A percentile compares a stretch with the other conserved stretches of the same genome.
These are phyloP conservation scores for Chlorophyllum brunneum DNA, from an alignment of 768 basidiomycete genomes.

Conservation along the genomic window DNA sequence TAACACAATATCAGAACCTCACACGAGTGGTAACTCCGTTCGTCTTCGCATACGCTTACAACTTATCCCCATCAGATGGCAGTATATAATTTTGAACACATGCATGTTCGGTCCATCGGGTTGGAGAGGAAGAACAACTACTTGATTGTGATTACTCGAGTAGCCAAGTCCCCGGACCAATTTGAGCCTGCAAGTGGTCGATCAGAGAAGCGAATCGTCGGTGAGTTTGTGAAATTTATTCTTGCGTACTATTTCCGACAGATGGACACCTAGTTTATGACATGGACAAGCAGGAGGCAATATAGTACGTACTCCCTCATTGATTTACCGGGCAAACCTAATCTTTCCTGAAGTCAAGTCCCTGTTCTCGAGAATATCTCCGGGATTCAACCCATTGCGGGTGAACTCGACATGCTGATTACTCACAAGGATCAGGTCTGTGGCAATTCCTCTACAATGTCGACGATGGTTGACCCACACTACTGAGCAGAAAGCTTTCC, in stretches of 20 bases:
- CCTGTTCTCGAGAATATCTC: slow-evolving; percentile 10
- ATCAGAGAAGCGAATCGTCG: slow-evolving; percentile 7
- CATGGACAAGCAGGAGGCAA: slow-evolving; percentile 4
- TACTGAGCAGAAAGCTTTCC: slow-evolving; percentile 2
- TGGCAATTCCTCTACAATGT: not conserved
- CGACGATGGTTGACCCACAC: not conserved
- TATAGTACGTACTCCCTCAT: not conserved
- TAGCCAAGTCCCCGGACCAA: slow-evolving; percentile 9
- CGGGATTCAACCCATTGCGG: not conserved
- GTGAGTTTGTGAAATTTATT: not conserved
- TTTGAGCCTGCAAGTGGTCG: slow-evolving; percentile 6
- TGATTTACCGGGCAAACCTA: not conserved
- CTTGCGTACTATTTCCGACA: too few species aligned
- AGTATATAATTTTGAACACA: slow-evolving; percentile 1
- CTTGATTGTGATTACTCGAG: slow-evolving; percentile 2
- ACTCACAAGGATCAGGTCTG: slow-evolving; percentile 10
- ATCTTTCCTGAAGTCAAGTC: not conserved
- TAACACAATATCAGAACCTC: not conserved
- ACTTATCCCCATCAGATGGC: not conserved
- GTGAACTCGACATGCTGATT: slow-evolving; percentile 9
- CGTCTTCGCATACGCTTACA: not conserved
- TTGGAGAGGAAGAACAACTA: slow-evolving; percentile 3
- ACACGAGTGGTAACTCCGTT: slow-evolving; percentile 5
- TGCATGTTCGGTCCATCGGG: slow-evolving; percentile 1
- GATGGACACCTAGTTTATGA: slow-evolving; percentile 1